Evolutionary conservation across 768 basidiomycete species (phyloP).

Genomic region (Hydnomerulius pinastri): DNA sequence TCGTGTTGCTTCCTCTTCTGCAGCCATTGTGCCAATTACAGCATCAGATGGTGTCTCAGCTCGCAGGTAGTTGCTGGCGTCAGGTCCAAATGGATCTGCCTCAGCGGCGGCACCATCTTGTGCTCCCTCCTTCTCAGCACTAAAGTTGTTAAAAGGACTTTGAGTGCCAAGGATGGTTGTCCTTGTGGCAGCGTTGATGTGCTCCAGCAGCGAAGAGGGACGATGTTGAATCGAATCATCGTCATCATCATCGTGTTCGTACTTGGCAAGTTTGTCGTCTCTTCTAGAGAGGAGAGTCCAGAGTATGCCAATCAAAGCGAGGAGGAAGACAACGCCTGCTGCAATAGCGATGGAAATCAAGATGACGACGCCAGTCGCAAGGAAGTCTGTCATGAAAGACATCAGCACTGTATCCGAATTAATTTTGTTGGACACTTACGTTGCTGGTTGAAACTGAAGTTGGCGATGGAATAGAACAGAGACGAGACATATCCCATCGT

Average conservation of each 20-base stretch:
- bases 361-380: conserved; percentile 92
- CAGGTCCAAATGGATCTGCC: conserved; percentile 66
- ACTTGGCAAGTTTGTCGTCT: conserved; percentile 69
- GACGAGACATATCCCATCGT: conserved; percentile 69
- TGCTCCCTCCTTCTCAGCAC: conserved; percentile 56
- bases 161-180: conserved; percentile 71
- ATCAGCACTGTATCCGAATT: conserved; percentile 2
- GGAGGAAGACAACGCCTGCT: conserved; percentile 88
- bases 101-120: conserved; percentile 37
- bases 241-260: conserved; percentile 71
- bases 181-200: conserved; percentile 88
- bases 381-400: conserved; percentile 57
- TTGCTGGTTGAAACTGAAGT: conserved; percentile 71
- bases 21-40: conserved; percentile 55
- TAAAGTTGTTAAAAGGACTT: conserved; percentile 39
- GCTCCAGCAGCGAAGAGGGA: conserved; percentile 85
- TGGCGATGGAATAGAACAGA: conserved; percentile 80
- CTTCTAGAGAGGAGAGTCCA: conserved; percentile 87
- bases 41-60: conserved; percentile 83
- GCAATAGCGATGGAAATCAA: conserved; percentile 97
- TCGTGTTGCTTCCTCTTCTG: conserved; percentile 66
- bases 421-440: conserved; percentile 47
- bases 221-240: conserved; percentile 77
- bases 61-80: conserved; percentile 75
- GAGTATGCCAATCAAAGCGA: conserved; percentile 81